These are phyloP conservation scores for Ophioceras dolichostomum DNA, from an alignment of 2,329 filamentous ascomycete genomes.

Conservation along the genomic window DNA sequence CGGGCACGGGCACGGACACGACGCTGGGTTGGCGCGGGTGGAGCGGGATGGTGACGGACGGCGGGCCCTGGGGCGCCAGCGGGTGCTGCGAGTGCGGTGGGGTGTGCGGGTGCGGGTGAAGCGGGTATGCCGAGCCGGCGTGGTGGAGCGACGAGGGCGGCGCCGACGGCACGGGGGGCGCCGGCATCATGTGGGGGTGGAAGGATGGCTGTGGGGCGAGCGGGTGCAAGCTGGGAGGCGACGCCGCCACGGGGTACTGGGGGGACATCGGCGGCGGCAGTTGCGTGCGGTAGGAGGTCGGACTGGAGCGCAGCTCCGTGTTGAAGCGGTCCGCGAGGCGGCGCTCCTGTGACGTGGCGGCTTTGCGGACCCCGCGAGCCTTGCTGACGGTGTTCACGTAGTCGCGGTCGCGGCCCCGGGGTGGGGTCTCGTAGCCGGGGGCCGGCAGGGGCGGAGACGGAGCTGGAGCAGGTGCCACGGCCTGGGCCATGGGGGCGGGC, in stretches of 20 bases:
- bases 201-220: conserved; percentile 4
- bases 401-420: conserved; percentile 20
- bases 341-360: conserved; percentile 30
- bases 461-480: background rate
- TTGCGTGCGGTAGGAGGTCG: conserved; percentile 11
- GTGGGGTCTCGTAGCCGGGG: conserved; percentile 22
- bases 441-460: conserved; percentile 5
- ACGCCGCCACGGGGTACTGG: background rate
- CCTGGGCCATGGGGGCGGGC: background rate
- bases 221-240: conserved; percentile 1
- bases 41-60: background rate
- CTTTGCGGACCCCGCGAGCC: conserved; percentile 23
- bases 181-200: conserved; percentile 6
- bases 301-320: conserved; percentile 26
- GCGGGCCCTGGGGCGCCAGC: background rate
- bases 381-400: conserved; percentile 32
- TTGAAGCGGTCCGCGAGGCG: conserved; percentile 37
- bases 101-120: conserved; percentile 2
- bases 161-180: background rate
- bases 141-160: too few species aligned
- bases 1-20: too few species aligned
- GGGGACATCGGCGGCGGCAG: conserved; percentile 6
- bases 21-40: conserved; percentile 1
- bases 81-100: conserved; percentile 6
- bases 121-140: background rate